Evolutionary conservation across 1,284 basidiomycete genomes (phyloP).

Genomic region (Tremellales sp.): DNA sequence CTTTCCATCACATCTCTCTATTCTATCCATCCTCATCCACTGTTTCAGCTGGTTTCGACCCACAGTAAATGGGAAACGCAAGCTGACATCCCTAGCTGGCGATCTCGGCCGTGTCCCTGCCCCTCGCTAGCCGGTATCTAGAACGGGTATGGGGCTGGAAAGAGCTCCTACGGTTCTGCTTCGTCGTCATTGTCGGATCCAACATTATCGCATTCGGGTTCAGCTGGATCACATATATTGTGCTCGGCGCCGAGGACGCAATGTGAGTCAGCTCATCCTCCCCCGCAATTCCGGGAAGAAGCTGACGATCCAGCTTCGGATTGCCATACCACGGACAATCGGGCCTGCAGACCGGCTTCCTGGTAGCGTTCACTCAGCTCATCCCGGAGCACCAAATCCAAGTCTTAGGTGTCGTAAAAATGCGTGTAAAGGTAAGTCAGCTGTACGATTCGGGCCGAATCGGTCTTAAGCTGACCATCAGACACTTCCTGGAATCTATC

Average conservation of each 20-base stretch:
- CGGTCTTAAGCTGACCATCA: constrained; percentile 35
- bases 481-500: constrained; percentile 88
- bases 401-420: constrained; percentile 75
- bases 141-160: constrained; percentile 88
- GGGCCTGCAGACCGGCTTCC: constrained; percentile 80
- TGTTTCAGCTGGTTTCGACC: no score
- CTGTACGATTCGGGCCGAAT: constrained; percentile 3
- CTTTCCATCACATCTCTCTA: background rate
- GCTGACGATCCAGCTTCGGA: constrained; percentile 59
- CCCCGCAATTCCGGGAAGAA: background rate
- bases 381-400: constrained; percentile 98
- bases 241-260: constrained; percentile 41
- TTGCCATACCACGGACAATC: constrained; percentile 88
- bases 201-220: constrained; percentile 79
- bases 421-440: constrained; percentile 74
- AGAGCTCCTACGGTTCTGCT: constrained; percentile 82
- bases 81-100: constrained; percentile 58
- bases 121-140: constrained; percentile 79
- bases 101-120: constrained; percentile 70
- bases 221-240: constrained; percentile 42
- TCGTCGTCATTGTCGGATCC: constrained; percentile 69
- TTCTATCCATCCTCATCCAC: background rate
- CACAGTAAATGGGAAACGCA: background rate
- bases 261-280: constrained; percentile 55
- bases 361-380: constrained; percentile 94